Evolutionary conservation across 2,329 filamentous ascomycete genomes (phyloP).

Genomic region (Seiridium unicorne): DNA sequence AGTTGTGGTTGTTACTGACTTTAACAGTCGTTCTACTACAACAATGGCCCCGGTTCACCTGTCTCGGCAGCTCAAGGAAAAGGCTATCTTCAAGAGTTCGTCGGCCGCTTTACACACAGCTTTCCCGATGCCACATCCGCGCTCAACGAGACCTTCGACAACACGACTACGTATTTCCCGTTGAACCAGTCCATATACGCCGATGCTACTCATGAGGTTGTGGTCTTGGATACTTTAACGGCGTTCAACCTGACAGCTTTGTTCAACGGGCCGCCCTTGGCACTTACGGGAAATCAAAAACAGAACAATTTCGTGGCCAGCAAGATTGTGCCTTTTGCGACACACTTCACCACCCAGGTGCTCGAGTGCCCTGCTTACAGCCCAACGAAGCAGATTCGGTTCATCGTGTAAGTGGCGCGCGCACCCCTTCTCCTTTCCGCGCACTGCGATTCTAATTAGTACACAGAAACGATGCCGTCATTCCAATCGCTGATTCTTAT

Average conservation of each 20-base stretch:
- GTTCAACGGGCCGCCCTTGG: constrained; percentile 26
- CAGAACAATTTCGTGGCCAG: constrained; percentile 27
- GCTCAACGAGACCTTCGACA: constrained; percentile 33
- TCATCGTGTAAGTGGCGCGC: constrained; percentile 25
- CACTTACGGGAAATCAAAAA: constrained; percentile 13
- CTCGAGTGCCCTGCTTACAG: constrained; percentile 29
- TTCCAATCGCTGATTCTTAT: constrained; percentile 25
- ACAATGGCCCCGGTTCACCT: constrained; percentile 29
- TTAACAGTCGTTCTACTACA: constrained; percentile 26
- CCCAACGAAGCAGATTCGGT: constrained; percentile 29
- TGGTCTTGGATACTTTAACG: constrained; percentile 27
- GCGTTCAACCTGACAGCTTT: constrained; percentile 31
- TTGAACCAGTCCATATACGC: constrained; percentile 40
- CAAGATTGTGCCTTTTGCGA: constrained; percentile 29
- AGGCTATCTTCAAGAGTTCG: constrained; percentile 30
- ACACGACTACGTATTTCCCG: constrained; percentile 38
- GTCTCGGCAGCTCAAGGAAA: constrained; percentile 31
- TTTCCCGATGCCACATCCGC: constrained; percentile 26
- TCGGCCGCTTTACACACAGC: constrained; percentile 26
- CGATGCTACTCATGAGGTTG: constrained; percentile 41
- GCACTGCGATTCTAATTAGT: background rate
- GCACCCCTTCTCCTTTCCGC: background rate
- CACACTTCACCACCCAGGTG: constrained; percentile 30
- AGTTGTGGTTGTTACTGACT: background rate
- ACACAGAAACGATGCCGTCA: constrained; percentile 29